A percentile compares a stretch with the other conserved stretches of the same genome.
These are phyloP conservation scores for Trichoderma hamatum DNA, from an alignment of 2,329 filamentous ascomycete genomes.

Conservation along the genomic window DNA sequence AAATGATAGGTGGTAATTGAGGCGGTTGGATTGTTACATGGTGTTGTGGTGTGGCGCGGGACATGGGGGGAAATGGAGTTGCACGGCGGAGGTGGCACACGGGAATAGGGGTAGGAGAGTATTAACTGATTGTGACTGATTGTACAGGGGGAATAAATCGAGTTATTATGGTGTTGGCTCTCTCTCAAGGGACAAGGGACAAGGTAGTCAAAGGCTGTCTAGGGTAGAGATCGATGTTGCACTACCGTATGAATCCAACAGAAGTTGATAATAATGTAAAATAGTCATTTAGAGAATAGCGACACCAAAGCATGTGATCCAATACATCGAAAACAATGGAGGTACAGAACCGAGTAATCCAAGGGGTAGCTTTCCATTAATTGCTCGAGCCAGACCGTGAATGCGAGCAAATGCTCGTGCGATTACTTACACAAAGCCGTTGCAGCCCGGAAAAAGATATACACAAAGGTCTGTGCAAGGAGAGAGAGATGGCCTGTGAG, in stretches of 20 bases:
- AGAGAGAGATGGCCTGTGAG: not conserved
- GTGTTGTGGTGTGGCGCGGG: not conserved
- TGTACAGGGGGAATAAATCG: not conserved
- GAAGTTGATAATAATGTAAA: no score
- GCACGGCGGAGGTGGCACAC: constrained; percentile 23
- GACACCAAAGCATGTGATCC: not conserved
- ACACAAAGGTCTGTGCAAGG: constrained; percentile 12
- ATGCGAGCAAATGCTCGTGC: not conserved
- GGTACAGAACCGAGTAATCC: not conserved
- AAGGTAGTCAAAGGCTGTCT: not conserved
- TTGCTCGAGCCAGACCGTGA: not conserved
- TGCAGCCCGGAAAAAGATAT: not conserved
- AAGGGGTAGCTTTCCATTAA: not conserved
- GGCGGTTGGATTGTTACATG: not conserved
- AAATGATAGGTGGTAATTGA: not conserved
- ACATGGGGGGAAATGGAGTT: not conserved
- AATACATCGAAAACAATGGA: not conserved
- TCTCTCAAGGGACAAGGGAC: not conserved
- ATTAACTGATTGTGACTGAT: not conserved
- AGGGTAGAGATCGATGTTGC: no score
- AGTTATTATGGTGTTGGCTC: not conserved
- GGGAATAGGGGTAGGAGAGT: not conserved
- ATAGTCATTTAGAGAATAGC: not conserved
- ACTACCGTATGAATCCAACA: not conserved
- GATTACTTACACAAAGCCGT: constrained; percentile 1